Conservation (phyloP, 192 early-diverging fungal species). For the Coemansia sp. region DNA sequence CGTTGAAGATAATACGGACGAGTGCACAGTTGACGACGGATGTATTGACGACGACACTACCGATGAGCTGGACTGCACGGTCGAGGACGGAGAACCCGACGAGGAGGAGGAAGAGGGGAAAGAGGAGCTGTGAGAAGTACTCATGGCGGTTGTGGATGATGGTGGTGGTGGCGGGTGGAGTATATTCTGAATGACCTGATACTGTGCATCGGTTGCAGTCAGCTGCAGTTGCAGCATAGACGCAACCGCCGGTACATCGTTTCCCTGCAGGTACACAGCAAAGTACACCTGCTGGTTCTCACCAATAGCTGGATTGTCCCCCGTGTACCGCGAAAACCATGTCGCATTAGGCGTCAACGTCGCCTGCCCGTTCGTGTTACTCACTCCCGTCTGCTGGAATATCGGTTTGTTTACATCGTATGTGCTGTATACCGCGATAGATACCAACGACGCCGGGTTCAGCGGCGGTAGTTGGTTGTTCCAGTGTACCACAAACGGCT, state of each 20-base stretch:
- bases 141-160: not conserved
- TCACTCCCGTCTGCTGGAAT: conserved; percentile 10
- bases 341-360: conserved; percentile 23
- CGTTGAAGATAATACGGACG: not conserved
- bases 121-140: not conserved
- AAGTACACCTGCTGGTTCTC: conserved; percentile 34
- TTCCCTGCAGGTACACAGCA: conserved; percentile 44
- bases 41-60: not conserved
- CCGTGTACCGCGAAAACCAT: conserved; percentile 46
- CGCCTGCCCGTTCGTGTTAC: conserved; percentile 32
- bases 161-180: conserved; percentile 15
- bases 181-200: conserved; percentile 25
- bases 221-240: conserved; percentile 41
- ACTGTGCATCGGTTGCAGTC: conserved; percentile 40
- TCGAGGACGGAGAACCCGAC: not conserved
- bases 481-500: conserved; percentile 41
- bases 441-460: conserved; percentile 28
- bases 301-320: conserved; percentile 15
- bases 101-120: not conserved
- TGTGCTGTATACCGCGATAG: conserved; percentile 36
- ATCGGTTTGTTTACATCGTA: conserved; percentile 32
- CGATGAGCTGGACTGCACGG: not conserved
- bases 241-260: conserved; percentile 30
- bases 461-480: conserved; percentile 47
- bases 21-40: not conserved